phyloP scores from a whole-genome alignment of 2,329 filamentous ascomycete genomes.

The Beauveria caledonica region DNA sequence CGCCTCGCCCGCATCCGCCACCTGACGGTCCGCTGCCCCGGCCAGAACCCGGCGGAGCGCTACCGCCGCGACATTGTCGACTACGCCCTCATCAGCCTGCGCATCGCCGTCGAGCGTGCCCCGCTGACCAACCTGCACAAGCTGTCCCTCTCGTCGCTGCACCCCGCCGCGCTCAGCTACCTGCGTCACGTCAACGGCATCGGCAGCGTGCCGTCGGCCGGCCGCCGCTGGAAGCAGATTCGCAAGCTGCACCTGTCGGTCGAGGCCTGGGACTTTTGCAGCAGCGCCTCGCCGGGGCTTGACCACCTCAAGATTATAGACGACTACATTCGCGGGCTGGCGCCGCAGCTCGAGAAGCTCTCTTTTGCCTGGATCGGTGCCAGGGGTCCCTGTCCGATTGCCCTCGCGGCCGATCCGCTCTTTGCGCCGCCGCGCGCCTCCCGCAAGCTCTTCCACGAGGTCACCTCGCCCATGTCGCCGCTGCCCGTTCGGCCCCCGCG shows the following conservation, averaged over 20 bases:
- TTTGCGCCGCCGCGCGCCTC: constrained; percentile 47
- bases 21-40: constrained; percentile 68
- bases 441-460: constrained; percentile 55
- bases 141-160: constrained; percentile 65
- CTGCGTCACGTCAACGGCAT: constrained; percentile 67
- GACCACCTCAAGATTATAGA: constrained; percentile 74
- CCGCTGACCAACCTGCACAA: constrained; percentile 57
- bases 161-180: constrained; percentile 69
- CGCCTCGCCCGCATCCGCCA: constrained; percentile 63
- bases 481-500: constrained; percentile 44
- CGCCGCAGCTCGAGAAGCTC: constrained; percentile 57
- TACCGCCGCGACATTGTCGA: constrained; percentile 74
- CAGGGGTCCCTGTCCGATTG: constrained; percentile 66
- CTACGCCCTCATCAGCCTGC: constrained; percentile 79
- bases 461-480: constrained; percentile 57
- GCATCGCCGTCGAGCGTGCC: constrained; percentile 72
- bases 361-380: constrained; percentile 69
- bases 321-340: constrained; percentile 67
- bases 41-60: constrained; percentile 58
- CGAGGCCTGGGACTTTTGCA: constrained; percentile 59
- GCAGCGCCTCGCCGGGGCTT: constrained; percentile 49
- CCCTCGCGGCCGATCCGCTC: constrained; percentile 61
- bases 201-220: constrained; percentile 64
- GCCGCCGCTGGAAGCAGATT: constrained; percentile 70
- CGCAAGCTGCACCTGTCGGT: constrained; percentile 64